These are phyloP conservation scores for Ceratocystis huliohia DNA, from an alignment of 2,329 filamentous ascomycete genomes.

Conservation along the genomic window DNA sequence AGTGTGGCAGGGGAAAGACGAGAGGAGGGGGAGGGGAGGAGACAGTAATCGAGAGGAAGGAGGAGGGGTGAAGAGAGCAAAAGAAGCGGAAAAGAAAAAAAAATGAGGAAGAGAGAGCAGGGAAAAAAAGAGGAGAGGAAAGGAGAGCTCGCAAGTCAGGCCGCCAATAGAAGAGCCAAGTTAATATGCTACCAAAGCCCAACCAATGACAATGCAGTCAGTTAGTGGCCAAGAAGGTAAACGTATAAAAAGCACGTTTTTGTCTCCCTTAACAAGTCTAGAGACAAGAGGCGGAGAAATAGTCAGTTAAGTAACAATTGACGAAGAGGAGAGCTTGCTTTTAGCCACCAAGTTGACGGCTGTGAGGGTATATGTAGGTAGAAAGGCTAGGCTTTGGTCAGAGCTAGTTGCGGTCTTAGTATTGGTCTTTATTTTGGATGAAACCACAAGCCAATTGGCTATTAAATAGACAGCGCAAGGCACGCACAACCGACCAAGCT, in stretches of 20 bases:
- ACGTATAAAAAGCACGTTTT: neutral
- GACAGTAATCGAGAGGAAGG: conserved; percentile 7
- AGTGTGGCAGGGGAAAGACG: conserved; percentile 3
- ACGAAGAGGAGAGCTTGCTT: neutral
- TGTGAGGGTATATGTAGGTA: too few relatives aligned
- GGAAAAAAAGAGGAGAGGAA: conserved; percentile 18
- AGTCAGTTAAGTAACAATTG: neutral
- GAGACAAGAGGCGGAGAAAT: neutral
- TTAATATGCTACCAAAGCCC: neutral
- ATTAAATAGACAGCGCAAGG: neutral
- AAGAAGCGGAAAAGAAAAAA: conserved; percentile 19
- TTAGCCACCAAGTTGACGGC: neutral
- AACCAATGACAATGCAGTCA: neutral
- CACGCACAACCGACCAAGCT: neutral
- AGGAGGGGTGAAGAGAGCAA: conserved; percentile 11
- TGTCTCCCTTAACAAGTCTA: neutral
- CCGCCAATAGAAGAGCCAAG: neutral
- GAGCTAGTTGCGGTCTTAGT: neutral
- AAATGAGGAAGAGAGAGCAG: conserved; percentile 12
- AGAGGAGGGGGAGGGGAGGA: conserved; percentile 7
- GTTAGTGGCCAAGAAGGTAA: neutral
- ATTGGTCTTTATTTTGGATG: neutral
- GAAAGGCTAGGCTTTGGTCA: too few relatives aligned
- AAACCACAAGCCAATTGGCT: neutral
- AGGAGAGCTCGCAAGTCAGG: conserved; percentile 3